phyloP scores from a whole-genome alignment of 306 rosid species.

The Prunus fruticosa region DNA sequence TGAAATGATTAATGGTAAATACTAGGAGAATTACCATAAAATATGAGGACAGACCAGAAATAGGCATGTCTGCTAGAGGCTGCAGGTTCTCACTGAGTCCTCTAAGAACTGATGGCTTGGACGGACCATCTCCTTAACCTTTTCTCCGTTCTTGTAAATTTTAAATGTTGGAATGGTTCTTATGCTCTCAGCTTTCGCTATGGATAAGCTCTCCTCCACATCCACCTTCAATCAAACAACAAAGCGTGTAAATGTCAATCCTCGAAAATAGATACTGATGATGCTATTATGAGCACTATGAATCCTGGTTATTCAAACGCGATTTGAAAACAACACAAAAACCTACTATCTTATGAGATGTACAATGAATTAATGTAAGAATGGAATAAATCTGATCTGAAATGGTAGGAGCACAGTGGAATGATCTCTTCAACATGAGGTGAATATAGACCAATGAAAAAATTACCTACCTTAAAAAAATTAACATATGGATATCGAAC shows the following conservation, averaged over 20 bases:
- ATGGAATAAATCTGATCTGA: not conserved
- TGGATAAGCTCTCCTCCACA: conserved; percentile 59
- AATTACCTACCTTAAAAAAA: conserved; percentile 60
- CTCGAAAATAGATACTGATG: not conserved
- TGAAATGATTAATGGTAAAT: conserved; percentile 19
- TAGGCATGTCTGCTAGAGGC: conserved; percentile 35
- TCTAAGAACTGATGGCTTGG: conserved; percentile 72
- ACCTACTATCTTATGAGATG: not conserved
- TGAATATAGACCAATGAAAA: not conserved
- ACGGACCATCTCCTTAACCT: conserved; percentile 72
- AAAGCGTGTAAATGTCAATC: not conserved
- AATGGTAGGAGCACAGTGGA: not conserved
- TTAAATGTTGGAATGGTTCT: conserved; percentile 70
- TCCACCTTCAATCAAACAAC: conserved; percentile 50
- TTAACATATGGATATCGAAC: conserved; percentile 73
- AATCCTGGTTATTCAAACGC: too few relatives aligned
- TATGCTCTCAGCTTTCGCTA: conserved; percentile 71
- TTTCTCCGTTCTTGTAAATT: conserved; percentile 76
- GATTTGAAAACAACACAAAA: too few relatives aligned
- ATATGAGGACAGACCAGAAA: conserved; percentile 22
- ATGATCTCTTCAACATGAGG: not conserved
- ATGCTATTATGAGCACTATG: not conserved
- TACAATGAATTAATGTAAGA: not conserved
- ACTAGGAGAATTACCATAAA: conserved; percentile 38
- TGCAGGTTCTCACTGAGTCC: conserved; percentile 61